Evolutionary conservation across 352 stramenopile species (phyloP), one percentile per base, ranked within the genome.

Genomic region (Pythium folliculosum): DNA sequence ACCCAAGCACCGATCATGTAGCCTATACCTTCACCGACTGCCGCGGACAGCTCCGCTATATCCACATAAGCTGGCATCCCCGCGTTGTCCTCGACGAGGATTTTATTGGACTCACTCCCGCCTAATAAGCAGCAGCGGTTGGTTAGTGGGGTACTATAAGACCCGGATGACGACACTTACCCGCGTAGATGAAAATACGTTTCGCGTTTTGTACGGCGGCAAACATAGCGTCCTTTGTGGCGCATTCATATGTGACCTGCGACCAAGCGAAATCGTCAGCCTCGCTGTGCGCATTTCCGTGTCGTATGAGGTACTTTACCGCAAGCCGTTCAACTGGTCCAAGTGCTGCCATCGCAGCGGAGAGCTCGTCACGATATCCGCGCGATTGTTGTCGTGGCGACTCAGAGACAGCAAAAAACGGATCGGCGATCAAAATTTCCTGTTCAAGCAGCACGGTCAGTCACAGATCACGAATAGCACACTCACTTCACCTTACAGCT

Each of bases 341-440:
- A 38, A 90, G 81, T 23, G 43, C 40, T 8, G 73, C 71, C 21
- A 90, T 68, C 52, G 82, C 71, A 51, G 76, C 72, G 1, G 78
- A 76, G n/a, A 90, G 69, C 40, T 88, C 78, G 60, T 89, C 82
- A 35, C 67, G 68, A 27, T 78, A 85, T 35, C 81, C 73, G 25
- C 75, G 57, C 48, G 65, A 58, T 62, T 38, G 32, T 8, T 69
- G 38, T 13, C 62, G 25, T 55, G 72, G 50, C 13, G 54, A 58
- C 40, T 72, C 65, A 16, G 59, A 35, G 1, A 35, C 30, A 19
- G 38, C 51, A 13, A 65, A 67, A 16, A 76, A 75, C 13, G 75
- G 72, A 47, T 79, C 72, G 14, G 75, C 71, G 50, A 81, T 81
- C 50, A 73, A 49, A 21, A 81, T 70, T 38, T 77, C 62, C 75